Conservation (phyloP, 2,329 filamentous ascomycete genomes). For the Leptographium procerum region DNA sequence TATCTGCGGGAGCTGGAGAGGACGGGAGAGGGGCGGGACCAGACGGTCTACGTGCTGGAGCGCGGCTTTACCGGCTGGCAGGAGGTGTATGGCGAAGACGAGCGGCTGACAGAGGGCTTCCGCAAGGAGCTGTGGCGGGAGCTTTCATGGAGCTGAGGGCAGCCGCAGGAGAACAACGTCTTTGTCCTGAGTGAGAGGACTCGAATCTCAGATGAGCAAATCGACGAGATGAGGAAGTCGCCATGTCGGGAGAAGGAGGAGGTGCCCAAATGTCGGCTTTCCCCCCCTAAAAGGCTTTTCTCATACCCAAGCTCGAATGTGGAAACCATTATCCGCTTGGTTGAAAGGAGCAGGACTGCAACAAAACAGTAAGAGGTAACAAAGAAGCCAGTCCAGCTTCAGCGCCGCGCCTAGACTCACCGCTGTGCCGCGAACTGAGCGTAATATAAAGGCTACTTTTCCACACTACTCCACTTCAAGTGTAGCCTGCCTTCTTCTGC, state of each 20-base stretch:
- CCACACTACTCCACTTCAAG: background rate
- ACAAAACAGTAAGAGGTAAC: background rate
- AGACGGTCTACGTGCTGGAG: conserved; percentile 73
- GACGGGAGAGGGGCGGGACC: conserved; percentile 22
- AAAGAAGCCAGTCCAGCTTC: background rate
- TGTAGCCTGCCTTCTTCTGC: background rate
- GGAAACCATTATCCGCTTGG: background rate
- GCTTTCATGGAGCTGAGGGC: background rate
- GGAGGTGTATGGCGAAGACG: conserved; percentile 67
- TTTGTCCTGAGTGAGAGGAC: background rate
- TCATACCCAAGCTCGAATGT: no score
- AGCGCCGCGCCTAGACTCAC: background rate
- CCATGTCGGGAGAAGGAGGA: no score
- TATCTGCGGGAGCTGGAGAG: conserved; percentile 60
- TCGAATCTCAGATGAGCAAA: background rate
- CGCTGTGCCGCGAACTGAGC: background rate
- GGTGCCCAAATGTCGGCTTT: no score
- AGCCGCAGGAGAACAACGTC: no score
- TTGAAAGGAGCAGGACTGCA: background rate
- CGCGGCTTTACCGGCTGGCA: conserved; percentile 85
- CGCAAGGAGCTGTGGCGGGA: conserved; percentile 68
- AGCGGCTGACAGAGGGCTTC: conserved; percentile 72
- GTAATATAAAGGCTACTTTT: background rate
- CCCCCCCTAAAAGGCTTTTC: no score
- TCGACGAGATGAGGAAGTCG: no score